Conservation (phyloP, 1,139 yeast genomes). For the Scheffersomyces lignicola region DNA sequence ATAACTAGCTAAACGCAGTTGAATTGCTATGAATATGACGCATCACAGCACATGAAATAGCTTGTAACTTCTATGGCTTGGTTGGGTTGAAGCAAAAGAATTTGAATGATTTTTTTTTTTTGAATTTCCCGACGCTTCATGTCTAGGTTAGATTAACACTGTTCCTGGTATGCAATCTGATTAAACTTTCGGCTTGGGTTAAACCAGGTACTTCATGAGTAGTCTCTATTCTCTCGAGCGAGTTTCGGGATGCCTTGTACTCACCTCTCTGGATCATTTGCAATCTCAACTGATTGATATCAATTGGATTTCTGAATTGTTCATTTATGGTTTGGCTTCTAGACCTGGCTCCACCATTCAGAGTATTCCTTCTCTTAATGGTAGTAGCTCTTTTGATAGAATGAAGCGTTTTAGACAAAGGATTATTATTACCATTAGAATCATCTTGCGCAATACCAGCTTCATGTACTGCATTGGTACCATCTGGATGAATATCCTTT, state of each 20-base stretch:
- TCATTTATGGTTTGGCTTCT: conserved; percentile 34
- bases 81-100: no score
- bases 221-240: conserved; percentile 43
- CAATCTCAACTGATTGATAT: conserved; percentile 36
- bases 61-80: not conserved
- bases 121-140: no score
- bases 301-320: conserved; percentile 33
- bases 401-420: conserved; percentile 35
- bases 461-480: conserved; percentile 11
- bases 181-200: conserved; percentile 49
- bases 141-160: conserved; percentile 28
- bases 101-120: no score
- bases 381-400: conserved; percentile 37
- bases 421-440: conserved; percentile 17
- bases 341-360: conserved; percentile 22
- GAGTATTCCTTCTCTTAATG: conserved; percentile 15
- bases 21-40: not conserved
- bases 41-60: not conserved
- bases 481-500: conserved; percentile 12
- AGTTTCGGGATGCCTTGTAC: conserved; percentile 29
- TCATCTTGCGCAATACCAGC: conserved; percentile 10
- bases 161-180: conserved; percentile 45
- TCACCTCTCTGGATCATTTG: conserved; percentile 47
- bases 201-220: conserved; percentile 53
- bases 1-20: no score